A percentile compares a stretch with the other conserved stretches of the same genome.
phyloP scores from a whole-genome alignment of 2,329 filamentous ascomycete genomes.

The Epichloe sibirici region DNA sequence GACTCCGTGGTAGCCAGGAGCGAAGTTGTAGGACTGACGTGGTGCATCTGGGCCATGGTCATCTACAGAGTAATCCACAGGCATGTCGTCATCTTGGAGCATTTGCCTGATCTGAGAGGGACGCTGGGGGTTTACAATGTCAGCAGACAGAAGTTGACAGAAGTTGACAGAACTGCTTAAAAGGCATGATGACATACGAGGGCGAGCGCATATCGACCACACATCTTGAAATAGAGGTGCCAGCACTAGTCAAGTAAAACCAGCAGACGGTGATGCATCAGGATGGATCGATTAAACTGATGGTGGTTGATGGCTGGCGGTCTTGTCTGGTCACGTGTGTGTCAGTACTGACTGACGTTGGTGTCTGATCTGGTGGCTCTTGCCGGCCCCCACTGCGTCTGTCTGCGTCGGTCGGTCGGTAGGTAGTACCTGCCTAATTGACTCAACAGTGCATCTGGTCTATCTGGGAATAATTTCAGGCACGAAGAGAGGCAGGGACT shows the following conservation, averaged over 20 bases:
- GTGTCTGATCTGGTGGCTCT: no score
- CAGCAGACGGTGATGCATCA: not conserved
- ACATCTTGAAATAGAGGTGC: slow-evolving; percentile 15
- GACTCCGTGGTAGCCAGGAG: slow-evolving; percentile 72
- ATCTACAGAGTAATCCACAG: slow-evolving; percentile 55
- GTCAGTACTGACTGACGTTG: no score
- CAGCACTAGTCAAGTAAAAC: no score
- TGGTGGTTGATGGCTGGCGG: no score
- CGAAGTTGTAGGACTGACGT: slow-evolving; percentile 82
- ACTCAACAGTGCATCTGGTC: no score
- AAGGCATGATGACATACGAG: slow-evolving; percentile 15
- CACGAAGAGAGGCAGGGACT: no score
- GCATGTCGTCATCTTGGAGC: slow-evolving; percentile 63
- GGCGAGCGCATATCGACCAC: slow-evolving; percentile 24
- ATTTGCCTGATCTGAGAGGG: slow-evolving; percentile 63
- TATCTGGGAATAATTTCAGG: no score
- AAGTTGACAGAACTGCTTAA: not conserved
- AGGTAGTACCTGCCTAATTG: no score
- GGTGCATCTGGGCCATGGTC: slow-evolving; percentile 45
- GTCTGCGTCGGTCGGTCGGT: no score
- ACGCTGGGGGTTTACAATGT: slow-evolving; percentile 37
- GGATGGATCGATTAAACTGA: no score
- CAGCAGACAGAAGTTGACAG: not conserved
- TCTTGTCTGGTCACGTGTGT: no score
- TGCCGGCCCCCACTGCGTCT: no score